Conservation (phyloP, 208 protist genomes). For the Wallacemonas rigidus region DNA sequence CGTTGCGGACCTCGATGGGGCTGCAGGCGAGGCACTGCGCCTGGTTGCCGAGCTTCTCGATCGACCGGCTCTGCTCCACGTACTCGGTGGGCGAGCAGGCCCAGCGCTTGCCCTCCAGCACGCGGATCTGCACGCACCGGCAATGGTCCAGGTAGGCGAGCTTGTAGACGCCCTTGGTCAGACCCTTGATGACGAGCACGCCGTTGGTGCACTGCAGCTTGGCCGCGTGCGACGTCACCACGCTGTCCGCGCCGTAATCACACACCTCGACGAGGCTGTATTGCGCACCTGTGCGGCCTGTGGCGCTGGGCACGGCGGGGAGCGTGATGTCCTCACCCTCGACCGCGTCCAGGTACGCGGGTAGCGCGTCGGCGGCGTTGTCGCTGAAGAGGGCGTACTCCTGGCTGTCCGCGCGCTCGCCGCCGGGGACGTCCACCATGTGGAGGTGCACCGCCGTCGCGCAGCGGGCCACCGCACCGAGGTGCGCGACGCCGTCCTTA, state of each 20-base stretch:
- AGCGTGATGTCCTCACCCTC: constrained; percentile 20
- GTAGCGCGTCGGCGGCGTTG: not conserved
- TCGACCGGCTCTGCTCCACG: not conserved
- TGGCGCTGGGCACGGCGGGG: not conserved
- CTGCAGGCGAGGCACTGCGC: not conserved
- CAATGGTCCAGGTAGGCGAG: not conserved
- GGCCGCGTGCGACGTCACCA: not conserved
- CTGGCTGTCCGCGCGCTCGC: not conserved
- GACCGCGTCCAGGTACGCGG: not conserved
- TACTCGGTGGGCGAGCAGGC: constrained; percentile 14
- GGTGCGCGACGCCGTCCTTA: no score
- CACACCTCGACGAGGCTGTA: constrained; percentile 9
- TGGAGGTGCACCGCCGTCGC: no score
- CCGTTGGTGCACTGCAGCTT: constrained; percentile 2
- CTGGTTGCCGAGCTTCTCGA: constrained; percentile 4
- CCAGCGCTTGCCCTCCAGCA: constrained; percentile 18
- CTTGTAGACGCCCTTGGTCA: constrained; percentile 15
- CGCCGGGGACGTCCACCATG: constrained; percentile 15
- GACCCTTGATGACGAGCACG: not conserved
- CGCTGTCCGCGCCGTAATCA: not conserved
- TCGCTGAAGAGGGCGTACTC: constrained; percentile 13
- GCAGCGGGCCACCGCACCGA: no score
- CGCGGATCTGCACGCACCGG: not conserved
- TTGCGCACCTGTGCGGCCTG: not conserved
- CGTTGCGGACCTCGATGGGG: not conserved